These are phyloP conservation scores for Dendrobium chrysotoxum DNA, from an alignment of 106 monocot species.

Conservation along the genomic window DNA sequence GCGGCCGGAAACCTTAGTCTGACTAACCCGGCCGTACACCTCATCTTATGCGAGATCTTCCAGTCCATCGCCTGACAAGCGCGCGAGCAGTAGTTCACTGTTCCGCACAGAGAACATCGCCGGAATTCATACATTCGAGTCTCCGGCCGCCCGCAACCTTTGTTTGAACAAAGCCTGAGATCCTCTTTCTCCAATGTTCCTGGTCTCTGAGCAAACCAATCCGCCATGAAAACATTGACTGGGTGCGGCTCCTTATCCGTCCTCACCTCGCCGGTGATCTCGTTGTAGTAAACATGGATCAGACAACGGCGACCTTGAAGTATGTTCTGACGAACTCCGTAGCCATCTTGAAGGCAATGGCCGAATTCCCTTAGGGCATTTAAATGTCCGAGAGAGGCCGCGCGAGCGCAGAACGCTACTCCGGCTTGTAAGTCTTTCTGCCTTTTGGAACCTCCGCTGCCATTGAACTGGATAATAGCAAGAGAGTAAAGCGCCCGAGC, in stretches of 20 bases:
- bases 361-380: conserved; percentile 82
- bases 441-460: conserved; percentile 56
- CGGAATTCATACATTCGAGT: conserved; percentile 53
- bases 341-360: conserved; percentile 84
- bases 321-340: conserved; percentile 51
- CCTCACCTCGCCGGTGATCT: conserved; percentile 18
- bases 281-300: conserved; percentile 40
- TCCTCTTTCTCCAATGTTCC: neutral
- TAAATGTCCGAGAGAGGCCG: conserved; percentile 61
- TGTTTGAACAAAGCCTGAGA: conserved; percentile 42
- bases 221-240: conserved; percentile 39
- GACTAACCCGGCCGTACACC: conserved; percentile 14
- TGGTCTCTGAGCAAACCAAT: conserved; percentile 17
- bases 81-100: conserved; percentile 45
- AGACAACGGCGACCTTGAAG: conserved; percentile 46
- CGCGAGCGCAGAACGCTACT: conserved; percentile 56
- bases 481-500: conserved; percentile 59
- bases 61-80: conserved; percentile 53
- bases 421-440: conserved; percentile 65
- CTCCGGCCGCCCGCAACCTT: conserved; percentile 47
- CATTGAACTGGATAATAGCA: conserved; percentile 67
- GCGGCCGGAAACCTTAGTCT: neutral
- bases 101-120: conserved; percentile 46
- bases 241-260: conserved; percentile 18
- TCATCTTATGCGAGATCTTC: conserved; percentile 31